Base-by-base conservation (phyloP, 108 stramenopile species). In the Cyclotella kingstonii region DNA sequence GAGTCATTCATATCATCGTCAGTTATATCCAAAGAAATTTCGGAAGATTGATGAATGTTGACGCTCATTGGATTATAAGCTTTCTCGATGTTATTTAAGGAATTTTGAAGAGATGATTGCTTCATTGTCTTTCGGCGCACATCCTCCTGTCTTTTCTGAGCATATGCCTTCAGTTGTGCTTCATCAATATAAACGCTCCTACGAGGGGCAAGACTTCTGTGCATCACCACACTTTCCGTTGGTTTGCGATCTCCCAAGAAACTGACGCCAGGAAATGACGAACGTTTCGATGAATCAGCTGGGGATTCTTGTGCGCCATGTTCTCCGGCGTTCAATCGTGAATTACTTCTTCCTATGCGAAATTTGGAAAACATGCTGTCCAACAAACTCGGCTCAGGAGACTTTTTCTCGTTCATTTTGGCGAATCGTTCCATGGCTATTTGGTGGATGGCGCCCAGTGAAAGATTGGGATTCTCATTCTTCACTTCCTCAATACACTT, bases 371-470 rank as follows among this genome's bases (percentile, higher is more conserved):
- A 27, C 12, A 25, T 21, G 8, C 18, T 27, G 14, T 17, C 15
- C 28, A 63, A 31, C 4, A 18, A 36, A 18, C 40, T 53, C 23
- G 52, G n/a, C 21, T 23, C 53, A 2, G 45, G 10, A 46, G 9
- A 21, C 9, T 28, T 50, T 54, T 29, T 55, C 1, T 66, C 44
- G 17, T 45, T 56, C 0, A n/a, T 52, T 4, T 5, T 51, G 31
- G 49, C 19, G 22, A 54, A 66, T n/a, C 64, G 51, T 23, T 66
- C 49, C 19, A 66, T 4, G 10, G 64, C 52, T 15, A 66, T 54
- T 45, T 66, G 43, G 30, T 66, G 42, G 3, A 55, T 23, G 11
- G 54, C 64, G 29, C 64, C 41, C n/a, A 25, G 23, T 17, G 53
- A 4, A 1, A 66, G 54, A 36, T 66, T 43, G 9, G 64, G 64